Conservation (phyloP, 2,329 filamentous ascomycete species). For the Colletotrichum spaethianum region DNA sequence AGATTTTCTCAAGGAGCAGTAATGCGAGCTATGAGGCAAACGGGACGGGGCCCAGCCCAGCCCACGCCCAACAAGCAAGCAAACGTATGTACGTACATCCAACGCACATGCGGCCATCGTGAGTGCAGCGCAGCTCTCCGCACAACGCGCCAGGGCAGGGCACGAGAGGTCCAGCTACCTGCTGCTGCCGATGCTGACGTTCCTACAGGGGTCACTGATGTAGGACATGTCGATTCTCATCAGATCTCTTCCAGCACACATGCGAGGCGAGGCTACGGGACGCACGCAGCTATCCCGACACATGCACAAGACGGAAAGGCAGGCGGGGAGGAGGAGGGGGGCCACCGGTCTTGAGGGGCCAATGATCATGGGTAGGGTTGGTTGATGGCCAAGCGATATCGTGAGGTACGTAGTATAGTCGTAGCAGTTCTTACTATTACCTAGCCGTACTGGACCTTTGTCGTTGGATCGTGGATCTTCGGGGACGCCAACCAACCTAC, state of each 20-base stretch:
- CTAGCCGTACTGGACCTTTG: neutral
- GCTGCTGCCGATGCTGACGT: neutral
- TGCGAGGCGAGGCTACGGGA: constrained; percentile 39
- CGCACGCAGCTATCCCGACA: constrained; percentile 39
- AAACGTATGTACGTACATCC: neutral
- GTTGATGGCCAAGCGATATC: neutral
- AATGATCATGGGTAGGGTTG: neutral
- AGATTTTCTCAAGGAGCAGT: neutral
- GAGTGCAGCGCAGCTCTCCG: neutral
- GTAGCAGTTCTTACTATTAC: neutral
- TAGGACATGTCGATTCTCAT: constrained; percentile 37
- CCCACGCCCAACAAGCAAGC: neutral
- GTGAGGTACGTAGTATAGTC: constrained; percentile 4
- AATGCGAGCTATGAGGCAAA: constrained; percentile 1
- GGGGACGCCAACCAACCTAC: neutral
- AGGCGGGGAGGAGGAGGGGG: constrained; percentile 12
- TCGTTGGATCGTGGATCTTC: constrained; percentile 12
- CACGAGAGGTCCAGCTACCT: neutral
- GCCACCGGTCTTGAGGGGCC: neutral
- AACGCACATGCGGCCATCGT: neutral
- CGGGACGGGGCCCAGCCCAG: neutral
- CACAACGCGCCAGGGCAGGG: constrained; percentile 9
- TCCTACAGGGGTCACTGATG: constrained; percentile 24
- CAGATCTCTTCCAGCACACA: constrained; percentile 36
- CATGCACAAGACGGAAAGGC: constrained; percentile 40